Evolutionary conservation across 352 stramenopile genomes (phyloP), one percentile per base, ranked within the genome.

Genomic region (Phytophthora quininea): DNA sequence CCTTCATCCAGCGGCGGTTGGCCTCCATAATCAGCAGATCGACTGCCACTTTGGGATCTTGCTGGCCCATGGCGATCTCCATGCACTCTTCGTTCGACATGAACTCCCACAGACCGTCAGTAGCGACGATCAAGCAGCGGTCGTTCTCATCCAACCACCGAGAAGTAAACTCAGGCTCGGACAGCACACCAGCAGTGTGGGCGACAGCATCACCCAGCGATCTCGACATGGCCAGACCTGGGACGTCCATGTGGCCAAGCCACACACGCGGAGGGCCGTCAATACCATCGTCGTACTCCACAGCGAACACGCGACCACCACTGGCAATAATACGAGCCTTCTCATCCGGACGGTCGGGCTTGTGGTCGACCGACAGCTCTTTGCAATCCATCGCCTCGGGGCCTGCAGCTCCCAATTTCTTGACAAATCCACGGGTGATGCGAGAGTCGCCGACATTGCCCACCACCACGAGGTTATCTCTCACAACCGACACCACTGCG

Each of bases 81-180:
- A 97, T 89, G 51, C 97, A 97, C 74, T 99, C 97, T 58, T 98
- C 84, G 73, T 98, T 98, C 33, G 85, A 91, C 71, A 99, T 97
- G 80, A 99, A 99, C 71, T 99, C 97, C 97, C 97, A 99, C 43
- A 99, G 77, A 11, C 98, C 98, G 76, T 99, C 97, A 0, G 96
- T 99, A 15, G 96, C 98, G 38, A 99, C 84, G 31, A 99, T 92
- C 57, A 99, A 80, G 69, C 98, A 98, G 48, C 95, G 90, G 66
- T 99, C 95, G 19, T 75, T 83, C 43, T 91, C 79, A 58, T 92
- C 83, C 19, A 95, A 73, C 59, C 78, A 90, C 29, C 84, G 89
- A 47, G 94, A 89, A 2, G 86, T 94, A 64, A 98, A 98, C 77
- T 99, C 97, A 8, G 97, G 97, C 65, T 98, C 92, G 4, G 95